Conservation (phyloP, 805 yeast genomes). For the Nakazawaea ernobii region DNA sequence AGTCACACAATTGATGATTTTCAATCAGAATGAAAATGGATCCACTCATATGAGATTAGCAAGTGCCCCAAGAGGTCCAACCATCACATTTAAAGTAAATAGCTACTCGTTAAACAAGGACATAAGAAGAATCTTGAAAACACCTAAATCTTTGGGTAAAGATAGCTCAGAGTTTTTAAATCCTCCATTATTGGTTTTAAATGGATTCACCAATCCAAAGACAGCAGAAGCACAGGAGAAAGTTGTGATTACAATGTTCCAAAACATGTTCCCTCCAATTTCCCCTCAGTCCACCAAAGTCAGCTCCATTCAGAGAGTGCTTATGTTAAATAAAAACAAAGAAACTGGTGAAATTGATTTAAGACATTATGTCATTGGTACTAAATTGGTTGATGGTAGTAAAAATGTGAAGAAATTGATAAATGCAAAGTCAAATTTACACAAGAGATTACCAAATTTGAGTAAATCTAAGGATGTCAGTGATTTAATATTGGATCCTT, state of each 20-base stretch:
- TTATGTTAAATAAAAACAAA: conserved; percentile 70
- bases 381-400: conserved; percentile 76
- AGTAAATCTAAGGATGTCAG: conserved; percentile 67
- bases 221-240: conserved; percentile 70
- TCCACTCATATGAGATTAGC: conserved; percentile 78
- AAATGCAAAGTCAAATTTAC: conserved; percentile 51
- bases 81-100: conserved; percentile 72
- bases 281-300: conserved; percentile 80
- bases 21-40: conserved; percentile 77
- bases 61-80: conserved; percentile 92
- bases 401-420: conserved; percentile 67
- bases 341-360: conserved; percentile 72
- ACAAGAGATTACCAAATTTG: conserved; percentile 67
- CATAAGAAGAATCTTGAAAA: conserved; percentile 58
- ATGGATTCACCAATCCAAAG: conserved; percentile 75
- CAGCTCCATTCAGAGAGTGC: conserved; percentile 71
- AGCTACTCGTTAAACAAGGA: conserved; percentile 81
- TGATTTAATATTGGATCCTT: conserved; percentile 78
- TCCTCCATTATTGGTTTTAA: conserved; percentile 90
- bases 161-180: conserved; percentile 56
- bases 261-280: conserved; percentile 92
- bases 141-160: conserved; percentile 72
- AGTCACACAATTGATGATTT: conserved; percentile 80
- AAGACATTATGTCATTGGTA: conserved; percentile 85
- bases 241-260: conserved; percentile 81